A percentile compares a stretch with the other conserved stretches of the same genome.
phyloP scores from a whole-genome alignment of 2,329 filamentous ascomycete species.

The Fusarium coffeatum region DNA sequence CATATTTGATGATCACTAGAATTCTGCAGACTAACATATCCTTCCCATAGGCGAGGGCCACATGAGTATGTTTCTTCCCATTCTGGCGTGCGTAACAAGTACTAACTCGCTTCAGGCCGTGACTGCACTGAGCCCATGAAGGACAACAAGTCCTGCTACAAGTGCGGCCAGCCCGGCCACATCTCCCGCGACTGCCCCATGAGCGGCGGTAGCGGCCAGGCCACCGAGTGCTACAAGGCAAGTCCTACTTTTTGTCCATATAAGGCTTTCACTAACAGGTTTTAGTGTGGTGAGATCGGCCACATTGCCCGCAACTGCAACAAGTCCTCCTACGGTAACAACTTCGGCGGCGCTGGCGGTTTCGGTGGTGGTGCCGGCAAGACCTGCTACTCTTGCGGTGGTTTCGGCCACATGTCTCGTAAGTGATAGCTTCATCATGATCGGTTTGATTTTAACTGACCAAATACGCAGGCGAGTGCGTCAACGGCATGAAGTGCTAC shows the following conservation, averaged over 20 bases:
- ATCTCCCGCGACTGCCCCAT: conserved; percentile 87
- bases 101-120: conserved; percentile 68
- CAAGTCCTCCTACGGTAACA: conserved; percentile 69
- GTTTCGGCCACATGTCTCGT: conserved; percentile 96
- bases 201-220: conserved; percentile 59
- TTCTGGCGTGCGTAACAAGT: background rate
- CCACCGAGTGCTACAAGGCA: conserved; percentile 90
- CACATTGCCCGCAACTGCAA: conserved; percentile 95
- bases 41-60: conserved; percentile 70
- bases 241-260: conserved; percentile 5
- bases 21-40: conserved; percentile 42
- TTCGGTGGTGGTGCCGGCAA: conserved; percentile 71
- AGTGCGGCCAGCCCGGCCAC: conserved; percentile 86
- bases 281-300: conserved; percentile 87
- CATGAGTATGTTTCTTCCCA: conserved; percentile 73
- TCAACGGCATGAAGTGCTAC: conserved; percentile 99
- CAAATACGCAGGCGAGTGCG: conserved; percentile 78
- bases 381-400: conserved; percentile 98
- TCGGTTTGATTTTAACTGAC: conserved; percentile 30
- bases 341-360: conserved; percentile 55
- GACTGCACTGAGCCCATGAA: conserved; percentile 92
- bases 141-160: conserved; percentile 83
- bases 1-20: background rate
- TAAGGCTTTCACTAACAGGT: conserved; percentile 17
- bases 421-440: conserved; percentile 50